Percentiles rank a stretch among this genome's conserved stretches.
Conservation (phyloP, 1,284 basidiomycete genomes). For the Tylopilus sp. region DNA sequence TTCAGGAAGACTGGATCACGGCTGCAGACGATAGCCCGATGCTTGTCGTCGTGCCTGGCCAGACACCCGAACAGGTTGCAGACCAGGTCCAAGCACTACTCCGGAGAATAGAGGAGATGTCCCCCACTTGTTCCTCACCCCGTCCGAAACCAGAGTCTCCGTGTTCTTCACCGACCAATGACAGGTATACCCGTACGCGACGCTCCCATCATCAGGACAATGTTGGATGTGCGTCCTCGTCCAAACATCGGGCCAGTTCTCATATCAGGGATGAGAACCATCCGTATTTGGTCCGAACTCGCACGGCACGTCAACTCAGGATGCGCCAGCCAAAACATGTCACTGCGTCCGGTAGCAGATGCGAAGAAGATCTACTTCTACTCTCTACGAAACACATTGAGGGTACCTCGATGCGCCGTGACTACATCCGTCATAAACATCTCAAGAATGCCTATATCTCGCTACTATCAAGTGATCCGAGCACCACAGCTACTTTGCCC, state of each 20-base stretch:
- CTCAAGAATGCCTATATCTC: slow-evolving; percentile 32
- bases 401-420: slow-evolving; percentile 24
- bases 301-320: slow-evolving; percentile 9
- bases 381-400: slow-evolving; percentile 26
- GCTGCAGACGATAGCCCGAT: slow-evolving; percentile 30
- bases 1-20: slow-evolving; percentile 35
- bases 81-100: slow-evolving; percentile 25
- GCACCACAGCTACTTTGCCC: slow-evolving; percentile 13
- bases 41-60: slow-evolving; percentile 39
- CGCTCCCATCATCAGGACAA: slow-evolving; percentile 2
- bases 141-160: background rate
- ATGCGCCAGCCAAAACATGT: slow-evolving; percentile 7
- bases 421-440: slow-evolving; percentile 29
- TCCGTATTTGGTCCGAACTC: background rate
- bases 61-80: slow-evolving; percentile 28
- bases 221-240: background rate
- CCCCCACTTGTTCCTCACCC: background rate
- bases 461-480: slow-evolving; percentile 20
- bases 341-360: background rate
- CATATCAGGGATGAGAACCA: slow-evolving; percentile 18
- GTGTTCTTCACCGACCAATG: slow-evolving; percentile 2
- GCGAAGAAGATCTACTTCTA: slow-evolving; percentile 23
- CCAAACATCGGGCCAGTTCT: background rate
- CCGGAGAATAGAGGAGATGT: slow-evolving; percentile 18
- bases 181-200: background rate